A percentile compares a stretch with the other conserved stretches of the same genome.
phyloP scores from a whole-genome alignment of 345 rosid species.

The Lenwebbia sp. region DNA sequence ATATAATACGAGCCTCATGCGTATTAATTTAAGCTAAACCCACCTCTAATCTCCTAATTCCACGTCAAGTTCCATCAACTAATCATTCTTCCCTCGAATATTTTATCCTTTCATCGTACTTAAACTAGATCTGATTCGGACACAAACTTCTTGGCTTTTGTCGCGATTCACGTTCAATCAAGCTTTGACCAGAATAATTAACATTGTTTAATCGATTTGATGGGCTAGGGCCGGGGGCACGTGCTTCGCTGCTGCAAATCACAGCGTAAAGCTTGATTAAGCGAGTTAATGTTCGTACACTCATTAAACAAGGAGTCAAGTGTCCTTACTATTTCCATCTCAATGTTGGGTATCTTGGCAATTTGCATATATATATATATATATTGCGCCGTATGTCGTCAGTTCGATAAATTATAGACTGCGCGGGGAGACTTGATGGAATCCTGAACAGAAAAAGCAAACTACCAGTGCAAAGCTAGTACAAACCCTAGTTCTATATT shows the following conservation, averaged over 20 bases:
- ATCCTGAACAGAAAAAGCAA: neutral
- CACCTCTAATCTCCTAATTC: neutral
- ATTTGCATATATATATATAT: too few relatives aligned
- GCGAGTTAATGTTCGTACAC: neutral
- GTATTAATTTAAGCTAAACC: neutral
- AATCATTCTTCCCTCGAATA: neutral
- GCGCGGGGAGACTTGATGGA: neutral
- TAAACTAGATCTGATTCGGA: neutral
- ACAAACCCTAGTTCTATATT: neutral
- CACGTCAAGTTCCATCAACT: neutral
- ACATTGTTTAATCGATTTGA: neutral
- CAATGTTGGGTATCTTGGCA: neutral
- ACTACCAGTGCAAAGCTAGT: neutral
- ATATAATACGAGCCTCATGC: neutral
- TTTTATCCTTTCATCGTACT: neutral
- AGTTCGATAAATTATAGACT: neutral
- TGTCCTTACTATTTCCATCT: neutral
- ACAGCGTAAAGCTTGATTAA: neutral
- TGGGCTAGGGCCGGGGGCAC: neutral
- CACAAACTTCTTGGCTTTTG: neutral
- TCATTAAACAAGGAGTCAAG: neutral
- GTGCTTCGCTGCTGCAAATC: neutral
- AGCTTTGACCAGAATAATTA: neutral
- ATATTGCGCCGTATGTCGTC: too few relatives aligned
- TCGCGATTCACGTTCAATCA: neutral